Percentiles rank a stretch among this genome's conserved stretches.
phyloP scores from a whole-genome alignment of 345 rosid genomes.

The Linum tenue region DNA sequence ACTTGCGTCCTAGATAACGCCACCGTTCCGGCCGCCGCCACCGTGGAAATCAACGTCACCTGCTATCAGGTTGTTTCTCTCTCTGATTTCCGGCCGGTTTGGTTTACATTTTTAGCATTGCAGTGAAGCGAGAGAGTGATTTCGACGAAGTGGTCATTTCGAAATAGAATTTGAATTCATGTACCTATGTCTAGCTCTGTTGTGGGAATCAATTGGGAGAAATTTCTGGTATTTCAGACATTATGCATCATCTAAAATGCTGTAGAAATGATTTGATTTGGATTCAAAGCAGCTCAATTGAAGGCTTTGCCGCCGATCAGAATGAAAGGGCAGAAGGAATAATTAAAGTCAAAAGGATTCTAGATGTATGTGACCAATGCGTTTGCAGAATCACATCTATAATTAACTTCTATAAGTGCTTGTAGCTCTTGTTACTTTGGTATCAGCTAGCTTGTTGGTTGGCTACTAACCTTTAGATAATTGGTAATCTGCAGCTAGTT shows the following conservation, averaged over 20 bases:
- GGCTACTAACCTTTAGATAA: slow-evolving; percentile 2
- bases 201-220: too few relatives aligned
- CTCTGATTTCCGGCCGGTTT: background rate
- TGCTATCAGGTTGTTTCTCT: slow-evolving; percentile 56
- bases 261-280: too few relatives aligned
- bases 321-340: too few relatives aligned
- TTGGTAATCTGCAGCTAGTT: slow-evolving; percentile 44
- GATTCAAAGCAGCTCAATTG: too few relatives aligned
- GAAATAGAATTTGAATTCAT: too few relatives aligned
- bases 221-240: too few relatives aligned
- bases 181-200: too few relatives aligned
- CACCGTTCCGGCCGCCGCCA: slow-evolving; percentile 13
- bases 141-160: too few relatives aligned
- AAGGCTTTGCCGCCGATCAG: too few relatives aligned
- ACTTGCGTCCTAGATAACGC: slow-evolving; percentile 44
- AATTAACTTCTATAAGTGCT: background rate
- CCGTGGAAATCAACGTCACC: slow-evolving; percentile 57
- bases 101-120: background rate
- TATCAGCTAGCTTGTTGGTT: background rate
- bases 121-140: background rate
- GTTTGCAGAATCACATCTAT: background rate
- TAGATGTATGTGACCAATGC: too few relatives aligned
- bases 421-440: background rate
- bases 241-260: too few relatives aligned
- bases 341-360: too few relatives aligned